Base-by-base conservation (phyloP, 805 yeast species). In the Starmerella geochares region DNA sequence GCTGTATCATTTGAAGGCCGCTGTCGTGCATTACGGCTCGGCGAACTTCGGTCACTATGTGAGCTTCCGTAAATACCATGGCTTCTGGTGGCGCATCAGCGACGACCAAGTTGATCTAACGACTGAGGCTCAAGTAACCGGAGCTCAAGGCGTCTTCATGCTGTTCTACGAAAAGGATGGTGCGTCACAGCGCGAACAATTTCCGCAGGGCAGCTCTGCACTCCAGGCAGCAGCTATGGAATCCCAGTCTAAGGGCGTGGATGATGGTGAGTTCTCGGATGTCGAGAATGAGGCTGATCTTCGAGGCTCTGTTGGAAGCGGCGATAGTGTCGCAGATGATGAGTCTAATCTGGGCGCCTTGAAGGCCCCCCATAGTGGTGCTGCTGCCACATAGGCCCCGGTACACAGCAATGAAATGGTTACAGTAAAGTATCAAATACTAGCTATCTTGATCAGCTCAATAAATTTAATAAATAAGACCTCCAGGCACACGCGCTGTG, bases 1-100 rank as follows among this genome's bases (percentile, higher is more conserved):
- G 25, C 45, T 54, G 46, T 90, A 90, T 64, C 73, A 79, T 35
- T 72, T 90, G 54, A 84, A 84, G 61, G 85, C 96, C 0, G 92
- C 85, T 1, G 84, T 90, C 40, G 80, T 90, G 1, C 98, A 90
- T 65, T 88, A 82, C 64, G 98, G 98, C 44, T 83, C 95, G 0
- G 96, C 92, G 60, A 87, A 90, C 60, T 92, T 86, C 63, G 98
- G 98, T n/a, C 98, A 90, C 65, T 90, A 90, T 63, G 84, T 90
- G 53, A 86, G 94, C 37, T 90, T 77, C 68, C 78, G 96, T 61
- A 81, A 79, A 60, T 75, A 70, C 51, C 76, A 94, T 57, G 92
- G 88, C 2, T 73, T 79, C 10, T 90, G 98, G 98, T 88, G 96
- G 95, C 77, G 95, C 63, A 81, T 88, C 17, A 82, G 92, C 58